Base-by-base conservation (phyloP, 257 asterid species). In the Anisodus acutangulus region DNA sequence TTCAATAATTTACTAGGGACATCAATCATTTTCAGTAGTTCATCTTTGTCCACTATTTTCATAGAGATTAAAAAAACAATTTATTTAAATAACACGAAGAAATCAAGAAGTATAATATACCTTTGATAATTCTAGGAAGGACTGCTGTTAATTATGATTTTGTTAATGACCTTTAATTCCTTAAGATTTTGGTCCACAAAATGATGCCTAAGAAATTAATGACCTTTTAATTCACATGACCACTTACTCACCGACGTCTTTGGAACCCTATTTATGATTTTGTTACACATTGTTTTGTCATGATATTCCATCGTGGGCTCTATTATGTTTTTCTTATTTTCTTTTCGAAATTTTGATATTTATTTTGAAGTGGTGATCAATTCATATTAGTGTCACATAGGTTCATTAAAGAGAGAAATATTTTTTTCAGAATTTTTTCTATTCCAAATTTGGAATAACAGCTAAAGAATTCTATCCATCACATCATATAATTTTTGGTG, bases 141-240 rank as follows among this genome's bases (percentile, higher is more conserved):
- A 81, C 63, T 83, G 49, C 80, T 26, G 64, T 54, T 64, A 31
- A 58, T 19, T 51, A n/a, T n/a, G n/a, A n/a, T n/a, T n/a, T n/a
- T n/a, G n/a, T n/a, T n/a, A n/a, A n/a, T n/a, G n/a, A n/a, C n/a
- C n/a, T n/a, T 54, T 64, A 31, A 58, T 19, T 51, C 88, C 88
- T 87, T 89, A 55, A 67, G 82, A 74, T 79, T 17, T 62, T 59
- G 81, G 89, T 88, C 63, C 85, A 89, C 53, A 66, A 81, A 59
- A 82, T 82, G 82, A 85, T 82, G 63, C 49, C 19, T 17, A 64
- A 11, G 45, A 62, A 68, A 37, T 68, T 85, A 53, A 66, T 11
- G 74, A 22, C 66, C 62, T 71, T 71, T 53, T 53, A 22, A 47
- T 83, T 88, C 45, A 67, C 19, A 35, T 67, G 49, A 67, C 10